Base-by-base conservation (phyloP, 768 basidiomycete genomes). In the Jaapia argillacea region DNA sequence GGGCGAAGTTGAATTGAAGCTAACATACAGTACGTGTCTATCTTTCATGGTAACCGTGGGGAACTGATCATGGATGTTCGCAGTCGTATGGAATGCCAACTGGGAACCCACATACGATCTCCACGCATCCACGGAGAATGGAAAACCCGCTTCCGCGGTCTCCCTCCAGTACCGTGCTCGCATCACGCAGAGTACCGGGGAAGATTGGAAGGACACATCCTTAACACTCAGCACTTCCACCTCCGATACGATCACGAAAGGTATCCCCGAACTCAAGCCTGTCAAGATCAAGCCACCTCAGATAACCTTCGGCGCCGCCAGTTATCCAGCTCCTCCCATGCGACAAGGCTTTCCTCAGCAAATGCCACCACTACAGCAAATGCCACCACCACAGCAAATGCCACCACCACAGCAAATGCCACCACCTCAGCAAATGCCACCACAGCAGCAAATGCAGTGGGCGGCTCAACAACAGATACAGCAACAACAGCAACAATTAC, bases 81-180 rank as follows among this genome's bases (percentile, higher is more conserved):
- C 37, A 77, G 79, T 77, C 40, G 77, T 81, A 14, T 60, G 54
- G 37, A 58, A 69, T 24, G 73, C 70, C 1, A 55, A 55, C 20
- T 81, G 77, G 78, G 54, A 56, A 14, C 72, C 77, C 2, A 67
- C 66, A 2, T 81, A 81, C 49, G 79, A 81, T 48, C 65, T 82
- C 1, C 71, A 77, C 45, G 75, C 77, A 2, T 65, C 63, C 0
- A 72, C 68, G 16, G 51, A 16, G 56, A 68, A 42, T 54, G 71
- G 70, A 0, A 65, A 70, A 45, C 67, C 71, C 3, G 67, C 67
- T 0, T 53, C 68, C 4, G 52, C 62, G 0, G 66, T 78, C 21
- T 48, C 65, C 2, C 62, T 82, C 6, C 70, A 76, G 46, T 80
- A 79, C 51, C 71, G 72, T 21, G 76, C 77, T 0, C 61, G 66